A percentile compares a stretch with the other conserved stretches of the same genome.
phyloP scores from a whole-genome alignment of 345 rosid genomes.

The Chamaenerion angustifolium region DNA sequence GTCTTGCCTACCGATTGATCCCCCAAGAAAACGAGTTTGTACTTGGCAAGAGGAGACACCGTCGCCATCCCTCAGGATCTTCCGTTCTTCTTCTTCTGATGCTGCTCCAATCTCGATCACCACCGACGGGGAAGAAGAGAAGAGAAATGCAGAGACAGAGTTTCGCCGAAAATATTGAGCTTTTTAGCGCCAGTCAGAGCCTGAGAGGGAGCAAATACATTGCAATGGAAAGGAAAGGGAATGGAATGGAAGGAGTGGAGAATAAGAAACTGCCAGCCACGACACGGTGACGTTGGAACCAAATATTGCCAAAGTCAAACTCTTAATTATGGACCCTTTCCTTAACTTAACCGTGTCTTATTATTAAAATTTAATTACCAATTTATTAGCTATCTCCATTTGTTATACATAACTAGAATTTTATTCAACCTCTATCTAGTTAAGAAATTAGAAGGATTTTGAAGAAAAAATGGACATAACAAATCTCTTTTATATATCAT shows the following conservation, averaged over 20 bases:
- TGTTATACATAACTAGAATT: too few relatives aligned
- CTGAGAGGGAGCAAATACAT: background rate
- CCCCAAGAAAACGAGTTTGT: conserved; percentile 72
- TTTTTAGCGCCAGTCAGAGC: background rate
- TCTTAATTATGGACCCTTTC: too few relatives aligned
- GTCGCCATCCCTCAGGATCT: conserved; percentile 32
- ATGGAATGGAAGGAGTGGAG: background rate
- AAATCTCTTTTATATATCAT: too few relatives aligned
- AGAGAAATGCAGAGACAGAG: background rate
- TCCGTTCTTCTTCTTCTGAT: background rate
- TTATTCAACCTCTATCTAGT: too few relatives aligned
- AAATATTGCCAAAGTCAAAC: too few relatives aligned
- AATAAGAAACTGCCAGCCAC: too few relatives aligned
- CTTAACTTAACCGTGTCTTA: too few relatives aligned
- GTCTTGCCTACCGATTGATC: conserved; percentile 86
- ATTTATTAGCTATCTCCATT: too few relatives aligned
- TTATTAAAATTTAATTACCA: too few relatives aligned
- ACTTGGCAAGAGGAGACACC: conserved; percentile 78
- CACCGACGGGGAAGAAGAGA: background rate
- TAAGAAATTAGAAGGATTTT: too few relatives aligned
- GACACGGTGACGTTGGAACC: too few relatives aligned
- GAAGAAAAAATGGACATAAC: too few relatives aligned
- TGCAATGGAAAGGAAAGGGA: background rate
- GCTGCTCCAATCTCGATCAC: background rate
- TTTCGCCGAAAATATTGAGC: conserved; percentile 3